Base-by-base conservation (phyloP, 768 basidiomycete genomes). In the Kockovaella imperatae region DNA sequence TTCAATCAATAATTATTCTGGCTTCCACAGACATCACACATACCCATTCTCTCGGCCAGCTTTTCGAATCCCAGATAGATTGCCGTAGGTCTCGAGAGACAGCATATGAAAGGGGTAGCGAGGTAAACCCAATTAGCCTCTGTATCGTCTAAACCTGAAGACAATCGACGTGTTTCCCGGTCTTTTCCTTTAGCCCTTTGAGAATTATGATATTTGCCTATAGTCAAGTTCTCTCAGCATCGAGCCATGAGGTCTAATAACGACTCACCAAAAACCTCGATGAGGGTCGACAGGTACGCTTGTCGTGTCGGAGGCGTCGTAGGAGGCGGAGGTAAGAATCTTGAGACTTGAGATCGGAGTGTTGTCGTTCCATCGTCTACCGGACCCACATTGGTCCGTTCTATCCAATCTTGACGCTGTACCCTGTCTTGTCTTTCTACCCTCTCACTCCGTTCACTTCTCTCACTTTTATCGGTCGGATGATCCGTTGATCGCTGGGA, bases 231-330 rank as follows among this genome's bases (percentile, higher is more conserved):
- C n/a, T n/a, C n/a, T n/a, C n/a, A n/a, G n/a, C n/a, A n/a, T n/a
- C n/a, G n/a, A n/a, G n/a, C n/a, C n/a, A n/a, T n/a, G n/a, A n/a
- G n/a, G n/a, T n/a, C n/a, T n/a, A n/a, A n/a, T n/a, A n/a, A n/a
- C n/a, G n/a, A n/a, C n/a, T n/a, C n/a, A n/a, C n/a, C n/a, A n/a
- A 67, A 29, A 4, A 67, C 64, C 21, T 67, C 61, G 32, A 58
- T 53, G 2, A 67, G 15, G 3, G 52, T 47, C 8, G 61, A 40
- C n/a, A 67, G 39, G 42, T 53, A 67, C 20, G 31, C 28, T 21
- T 63, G 61, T 32, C 64, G 47, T 3, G 61, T 45, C 1, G 53
- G 62, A 4, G 64, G 59, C 3, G 54, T 24, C 1, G 50, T 48
- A 11, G 64, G 64, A 8, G 64, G 54, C 1, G 59, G 59, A 15